Percentiles rank a stretch among this genome's conserved stretches.
Conservation (phyloP, 2,329 filamentous ascomycete species). For the Fusarium nelsonii region DNA sequence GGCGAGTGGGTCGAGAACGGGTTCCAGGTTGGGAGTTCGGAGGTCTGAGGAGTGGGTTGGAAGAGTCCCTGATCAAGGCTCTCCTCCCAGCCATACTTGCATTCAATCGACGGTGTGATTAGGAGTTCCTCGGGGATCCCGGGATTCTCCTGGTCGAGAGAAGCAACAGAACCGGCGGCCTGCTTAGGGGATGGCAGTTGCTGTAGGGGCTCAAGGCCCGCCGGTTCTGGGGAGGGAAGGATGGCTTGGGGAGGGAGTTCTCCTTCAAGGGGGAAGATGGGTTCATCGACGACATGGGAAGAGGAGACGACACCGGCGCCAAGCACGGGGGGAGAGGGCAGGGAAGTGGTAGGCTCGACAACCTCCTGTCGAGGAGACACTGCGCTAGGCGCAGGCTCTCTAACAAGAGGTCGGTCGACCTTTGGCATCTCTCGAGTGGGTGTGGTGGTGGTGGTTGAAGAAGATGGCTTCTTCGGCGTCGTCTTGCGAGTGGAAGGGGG, state of each 20-base stretch:
- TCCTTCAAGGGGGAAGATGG: not conserved
- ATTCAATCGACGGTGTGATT: not conserved
- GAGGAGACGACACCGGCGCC: not conserved
- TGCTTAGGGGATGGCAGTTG: not conserved
- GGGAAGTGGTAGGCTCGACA: not conserved
- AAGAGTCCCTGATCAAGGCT: not conserved
- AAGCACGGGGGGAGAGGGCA: not conserved
- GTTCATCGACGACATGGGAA: conserved; percentile 1
- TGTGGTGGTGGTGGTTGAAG: not conserved
- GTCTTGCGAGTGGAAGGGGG: not conserved
- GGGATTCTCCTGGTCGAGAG: not conserved
- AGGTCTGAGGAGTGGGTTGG: not conserved
- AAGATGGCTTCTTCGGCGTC: conserved; percentile 1
- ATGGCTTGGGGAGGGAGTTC: not conserved
- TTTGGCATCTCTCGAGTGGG: not conserved
- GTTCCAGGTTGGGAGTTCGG: not conserved
- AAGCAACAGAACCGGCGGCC: not conserved
- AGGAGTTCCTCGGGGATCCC: not conserved
- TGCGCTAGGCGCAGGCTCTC: not conserved
- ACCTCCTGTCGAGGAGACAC: conserved; percentile 1
- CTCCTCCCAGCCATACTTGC: not conserved
- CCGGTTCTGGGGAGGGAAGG: not conserved
- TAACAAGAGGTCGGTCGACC: not conserved
- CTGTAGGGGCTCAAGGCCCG: not conserved
- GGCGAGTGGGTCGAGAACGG: not conserved